phyloP scores from a whole-genome alignment of 164 flowering plant species.

The Hamamelis virginiana region DNA sequence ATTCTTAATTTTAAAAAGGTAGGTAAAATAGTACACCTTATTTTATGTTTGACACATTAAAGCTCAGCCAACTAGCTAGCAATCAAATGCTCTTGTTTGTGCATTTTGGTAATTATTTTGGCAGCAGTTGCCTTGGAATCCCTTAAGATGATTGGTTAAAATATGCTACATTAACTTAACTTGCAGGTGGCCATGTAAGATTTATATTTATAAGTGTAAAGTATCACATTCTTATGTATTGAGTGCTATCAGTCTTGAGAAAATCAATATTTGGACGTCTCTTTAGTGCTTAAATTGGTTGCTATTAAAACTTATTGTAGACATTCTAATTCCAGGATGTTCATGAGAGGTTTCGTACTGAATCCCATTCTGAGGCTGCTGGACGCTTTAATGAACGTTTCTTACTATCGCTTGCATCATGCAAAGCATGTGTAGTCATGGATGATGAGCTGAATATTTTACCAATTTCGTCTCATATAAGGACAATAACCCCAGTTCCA shows the following conservation, averaged over 20 bases:
- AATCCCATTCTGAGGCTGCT: slow-evolving; percentile 77
- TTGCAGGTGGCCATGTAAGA: not conserved
- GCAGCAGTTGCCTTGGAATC: not conserved
- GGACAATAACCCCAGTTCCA: slow-evolving; percentile 58
- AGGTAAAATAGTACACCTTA: no score
- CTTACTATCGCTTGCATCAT: slow-evolving; percentile 81
- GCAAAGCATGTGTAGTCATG: slow-evolving; percentile 86
- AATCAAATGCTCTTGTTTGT: not conserved
- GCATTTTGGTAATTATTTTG: not conserved
- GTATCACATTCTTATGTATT: not conserved
- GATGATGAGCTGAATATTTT: slow-evolving; percentile 90
- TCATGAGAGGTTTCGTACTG: slow-evolving; percentile 92
- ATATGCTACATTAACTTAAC: not conserved
- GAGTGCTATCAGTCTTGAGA: slow-evolving; percentile 3
- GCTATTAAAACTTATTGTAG: not conserved
- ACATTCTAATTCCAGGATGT: slow-evolving; percentile 67
- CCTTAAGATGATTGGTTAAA: not conserved
- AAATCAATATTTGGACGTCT: not conserved
- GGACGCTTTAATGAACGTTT: slow-evolving; percentile 96
- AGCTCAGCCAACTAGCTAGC: no score
- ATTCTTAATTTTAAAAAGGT: no score
- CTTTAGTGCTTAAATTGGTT: not conserved
- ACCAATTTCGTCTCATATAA: slow-evolving; percentile 87
- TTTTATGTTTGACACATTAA: no score
- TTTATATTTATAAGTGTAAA: not conserved